Evolutionary conservation across 2,329 filamentous ascomycete species (phyloP), one percentile per base, ranked within the genome.

Genomic region (Aspergillus arachidicola): DNA sequence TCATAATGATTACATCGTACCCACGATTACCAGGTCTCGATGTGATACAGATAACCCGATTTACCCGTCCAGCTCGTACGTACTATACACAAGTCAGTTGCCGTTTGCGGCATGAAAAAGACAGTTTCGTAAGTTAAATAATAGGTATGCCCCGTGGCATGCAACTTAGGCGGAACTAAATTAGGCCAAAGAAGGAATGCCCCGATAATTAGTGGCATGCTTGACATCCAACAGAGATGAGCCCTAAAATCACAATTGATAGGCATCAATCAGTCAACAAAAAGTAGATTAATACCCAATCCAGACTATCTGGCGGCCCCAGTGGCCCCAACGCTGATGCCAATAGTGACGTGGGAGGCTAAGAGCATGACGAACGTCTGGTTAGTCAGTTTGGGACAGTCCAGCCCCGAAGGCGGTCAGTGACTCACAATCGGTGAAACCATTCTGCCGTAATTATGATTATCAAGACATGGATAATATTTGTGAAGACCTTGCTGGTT

Each of bases 301-400:
- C 32, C n/a, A 55, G 32, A 23, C 32, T 38, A 14, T 28, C 16
- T 6, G 30, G 26, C 50, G 50, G 50, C 48, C 48, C 26, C 28
- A 32, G 48, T 54, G 28, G 50, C 19, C 51, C 51, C 51, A 34
- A 54, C 19, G 51, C 51, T 16, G 51, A 55, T 55, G 32, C 51
- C 51, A 38, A 32, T 21, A 28, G 50, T 60, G 59, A 61, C 54
- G 60, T 61, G 60, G 54, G 45, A 53, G 58, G 58, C 58, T 41
- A 58, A 57, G n/a, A 28, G n/a, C 30, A 34, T 32, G 30, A 45
- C 21, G 54, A 57, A 54, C 51, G 11, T 54, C 30, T 19, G 51
- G 51, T 54, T 54, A 36, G 51, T 38, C 51, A 55, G 30, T 36
- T 23, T 36, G 30, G n/a, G 32, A 34, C 32, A 32, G 28, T 12